Base-by-base conservation (phyloP, 306 rosid species). In the Rosa persica region DNA sequence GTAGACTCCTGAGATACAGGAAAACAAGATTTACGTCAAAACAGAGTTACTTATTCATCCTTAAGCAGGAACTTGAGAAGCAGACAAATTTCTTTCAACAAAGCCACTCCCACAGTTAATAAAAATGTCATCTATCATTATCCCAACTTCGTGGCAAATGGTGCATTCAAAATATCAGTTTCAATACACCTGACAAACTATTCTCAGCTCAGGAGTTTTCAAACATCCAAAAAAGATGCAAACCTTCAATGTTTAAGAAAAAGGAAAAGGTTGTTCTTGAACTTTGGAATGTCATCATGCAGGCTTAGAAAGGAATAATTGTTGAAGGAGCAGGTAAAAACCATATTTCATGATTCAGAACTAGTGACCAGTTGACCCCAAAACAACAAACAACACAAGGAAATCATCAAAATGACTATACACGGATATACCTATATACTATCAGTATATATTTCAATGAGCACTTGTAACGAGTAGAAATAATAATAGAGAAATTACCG, bases 1-100 rank as follows among this genome's bases (percentile, higher is more conserved):
- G 97, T 89, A 42, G 91, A 77, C 25, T 86, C 98, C 99, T 96
- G 83, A 68, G 64, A 68, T 36, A 23, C 8, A 36, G 4, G 67
- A 55, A 66, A 74, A 76, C 47, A 76, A 77, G 44, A 84, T 60
- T 13, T 20, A 62, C 65, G 83, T 78, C 72, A 51, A 78, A 82
- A 40, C 77, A 54, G 49, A 49, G 27, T 12, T 34, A 4, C 2
- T 19, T 47, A 22, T 40, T 4, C 47, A 36, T 40, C 13, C 1
- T 13, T 2, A 60, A 74, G 71, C 49, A 58, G 70, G 15, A 39
- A 66, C 25, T 66, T 66, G 38, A 61, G 69, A 46, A 44, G 16
- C n/a, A 12, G 27, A 12, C 54, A 39, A 34, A 64, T 4, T 6
- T 10, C 11, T 44, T 46, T 43, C 70, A 34, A 44, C 23, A 79